Evolutionary conservation across 441 rosid species (phyloP).

Genomic region (Populus hybrid): DNA sequence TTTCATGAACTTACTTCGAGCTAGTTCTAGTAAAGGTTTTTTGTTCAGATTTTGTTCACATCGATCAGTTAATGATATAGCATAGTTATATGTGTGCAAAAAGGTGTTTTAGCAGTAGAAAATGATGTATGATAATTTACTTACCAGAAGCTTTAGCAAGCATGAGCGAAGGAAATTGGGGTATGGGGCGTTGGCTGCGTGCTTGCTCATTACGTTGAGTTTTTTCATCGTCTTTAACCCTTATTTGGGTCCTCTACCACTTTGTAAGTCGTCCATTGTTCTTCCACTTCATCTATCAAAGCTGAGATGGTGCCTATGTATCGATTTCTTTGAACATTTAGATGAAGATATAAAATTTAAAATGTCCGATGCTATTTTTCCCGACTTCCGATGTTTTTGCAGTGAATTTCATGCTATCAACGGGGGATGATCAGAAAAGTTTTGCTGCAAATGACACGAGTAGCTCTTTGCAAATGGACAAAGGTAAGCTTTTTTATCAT

Average conservation of each 20-base stretch:
- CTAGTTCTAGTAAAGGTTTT: neutral
- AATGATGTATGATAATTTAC: conserved; percentile 43
- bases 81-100: neutral
- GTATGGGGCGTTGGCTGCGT: conserved; percentile 49
- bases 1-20: neutral
- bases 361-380: too few relatives aligned
- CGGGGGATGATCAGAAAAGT: conserved; percentile 23
- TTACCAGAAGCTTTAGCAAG: conserved; percentile 72
- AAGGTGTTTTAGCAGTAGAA: neutral
- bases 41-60: neutral
- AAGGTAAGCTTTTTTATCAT: neutral
- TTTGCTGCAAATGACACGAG: conserved; percentile 13
- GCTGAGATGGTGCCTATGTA: neutral
- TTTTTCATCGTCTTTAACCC: conserved; percentile 56
- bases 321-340: neutral
- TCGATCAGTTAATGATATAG: neutral
- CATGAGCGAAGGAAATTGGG: conserved; percentile 59
- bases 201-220: conserved; percentile 48
- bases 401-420: conserved; percentile 37
- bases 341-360: too few relatives aligned
- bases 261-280: conserved; percentile 36
- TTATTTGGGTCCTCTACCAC: conserved; percentile 44
- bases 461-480: neutral
- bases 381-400: conserved; percentile 7
- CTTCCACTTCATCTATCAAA: neutral